Percentiles rank a stretch among this genome's conserved stretches.
Evolutionary conservation across 2,329 filamentous ascomycete species (phyloP).

Genomic region (Pseudodiploospora longispora): DNA sequence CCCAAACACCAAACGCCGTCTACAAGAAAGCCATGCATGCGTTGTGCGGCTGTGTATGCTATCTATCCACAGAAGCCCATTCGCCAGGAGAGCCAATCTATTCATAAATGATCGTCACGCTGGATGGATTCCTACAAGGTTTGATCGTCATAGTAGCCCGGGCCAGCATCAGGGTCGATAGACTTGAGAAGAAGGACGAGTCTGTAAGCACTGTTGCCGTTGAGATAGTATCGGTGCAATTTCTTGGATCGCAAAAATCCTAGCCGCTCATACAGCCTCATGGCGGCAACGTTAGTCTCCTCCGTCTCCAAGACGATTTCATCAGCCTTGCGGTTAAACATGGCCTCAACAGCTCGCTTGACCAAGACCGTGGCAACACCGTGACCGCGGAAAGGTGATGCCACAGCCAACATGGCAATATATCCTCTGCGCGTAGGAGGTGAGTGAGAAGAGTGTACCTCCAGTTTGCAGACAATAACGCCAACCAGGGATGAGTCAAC

Average conservation of each 20-base stretch:
- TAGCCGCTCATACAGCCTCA: constrained; percentile 85
- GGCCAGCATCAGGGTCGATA: constrained; percentile 31
- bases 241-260: constrained; percentile 91
- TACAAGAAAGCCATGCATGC: too few species aligned
- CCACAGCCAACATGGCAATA: constrained; percentile 97
- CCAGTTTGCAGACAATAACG: constrained; percentile 91
- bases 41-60: too few species aligned
- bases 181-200: constrained; percentile 71
- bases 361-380: constrained; percentile 87
- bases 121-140: neutral
- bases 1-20: too few species aligned
- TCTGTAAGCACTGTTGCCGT: constrained; percentile 89
- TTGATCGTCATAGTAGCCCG: constrained; percentile 17
- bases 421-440: constrained; percentile 71
- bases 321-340: constrained; percentile 76
- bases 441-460: constrained; percentile 78
- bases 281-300: constrained; percentile 80
- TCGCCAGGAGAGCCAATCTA: too few species aligned
- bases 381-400: constrained; percentile 67
- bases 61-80: too few species aligned
- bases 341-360: constrained; percentile 82
- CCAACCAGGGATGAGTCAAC: constrained; percentile 63
- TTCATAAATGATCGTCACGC: too few species aligned
- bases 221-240: constrained; percentile 89
- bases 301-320: constrained; percentile 96